Base-by-base conservation (phyloP, 805 yeast species). In the Nakazawaea pomicola region DNA sequence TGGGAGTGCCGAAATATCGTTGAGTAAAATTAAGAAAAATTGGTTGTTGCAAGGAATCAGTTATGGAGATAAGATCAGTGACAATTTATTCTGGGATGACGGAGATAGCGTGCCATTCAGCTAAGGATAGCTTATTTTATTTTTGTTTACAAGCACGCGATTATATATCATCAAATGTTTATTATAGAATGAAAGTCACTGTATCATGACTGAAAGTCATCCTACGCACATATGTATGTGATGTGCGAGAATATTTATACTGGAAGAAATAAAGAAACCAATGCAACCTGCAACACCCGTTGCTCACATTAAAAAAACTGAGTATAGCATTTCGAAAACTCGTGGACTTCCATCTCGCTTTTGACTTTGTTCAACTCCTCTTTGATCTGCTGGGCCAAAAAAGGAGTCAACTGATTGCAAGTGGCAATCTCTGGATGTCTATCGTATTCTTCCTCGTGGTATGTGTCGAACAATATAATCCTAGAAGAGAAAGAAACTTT, bases 391-490 rank as follows among this genome's bases (percentile, higher is more conserved):
- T 86, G 89, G 0, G 97, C 96, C 56, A 89, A 63, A 43, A 73
- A 69, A 5, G 97, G 96, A 1, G 96, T 89, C 58, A 89, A 68
- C 56, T 83, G 88, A 60, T 90, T 88, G 63, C 97, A 91, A 2
- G 97, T 89, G 3, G 95, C 95, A 21, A 80, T 69, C 47, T 89
- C 97, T 0, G 97, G 96, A 49, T 81, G 88, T 53, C 99, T 78
- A 60, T 91, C 97, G 60, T 91, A 91, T 49, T 85, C 96, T 15
- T 75, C 80, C 28, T 80, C 80, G 44, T 81, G 74, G 59, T 83
- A 88, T 0, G 96, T 91, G 46, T 88, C 95, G 60, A 80, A 91
- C 32, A 93, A 72, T 6, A 86, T 74, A 43, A 93, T 86, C 50
- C 88, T 70, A 1, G 95, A 80, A 4, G 95, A 83, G 61, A 91